These are phyloP conservation scores for Tulasnella sp. DNA, from an alignment of 768 basidiomycete genomes.

Conservation along the genomic window DNA sequence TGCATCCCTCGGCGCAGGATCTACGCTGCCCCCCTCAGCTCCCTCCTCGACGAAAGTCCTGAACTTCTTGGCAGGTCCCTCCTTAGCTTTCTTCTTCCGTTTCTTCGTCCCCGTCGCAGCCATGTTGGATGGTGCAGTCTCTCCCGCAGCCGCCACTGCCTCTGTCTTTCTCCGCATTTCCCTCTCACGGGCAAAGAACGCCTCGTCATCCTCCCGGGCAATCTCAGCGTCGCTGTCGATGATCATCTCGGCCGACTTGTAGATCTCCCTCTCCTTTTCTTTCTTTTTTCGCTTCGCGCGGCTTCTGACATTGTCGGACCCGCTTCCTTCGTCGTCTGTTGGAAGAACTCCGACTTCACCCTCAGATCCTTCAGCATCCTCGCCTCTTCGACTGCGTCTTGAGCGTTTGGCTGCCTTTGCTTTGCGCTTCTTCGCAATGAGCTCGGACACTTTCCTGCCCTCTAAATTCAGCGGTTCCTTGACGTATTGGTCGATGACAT, in stretches of 20 bases:
- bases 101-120: slow-evolving; percentile 41
- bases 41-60: neutral
- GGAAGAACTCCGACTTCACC: slow-evolving; percentile 28
- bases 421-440: slow-evolving; percentile 54
- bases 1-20: neutral
- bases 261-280: slow-evolving; percentile 56
- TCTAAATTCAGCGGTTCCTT: slow-evolving; percentile 67
- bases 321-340: slow-evolving; percentile 25
- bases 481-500: slow-evolving; percentile 76
- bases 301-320: slow-evolving; percentile 19
- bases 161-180: slow-evolving; percentile 36
- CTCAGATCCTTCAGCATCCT: slow-evolving; percentile 26
- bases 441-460: slow-evolving; percentile 59
- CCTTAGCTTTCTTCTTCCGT: slow-evolving; percentile 32
- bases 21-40: neutral
- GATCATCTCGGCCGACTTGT: slow-evolving; percentile 86
- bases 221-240: slow-evolving; percentile 82
- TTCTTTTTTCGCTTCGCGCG: slow-evolving; percentile 32
- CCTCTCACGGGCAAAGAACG: slow-evolving; percentile 70
- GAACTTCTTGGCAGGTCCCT: slow-evolving; percentile 5
- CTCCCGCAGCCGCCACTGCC: slow-evolving; percentile 31
- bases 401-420: slow-evolving; percentile 40
- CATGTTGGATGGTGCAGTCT: slow-evolving; percentile 33
- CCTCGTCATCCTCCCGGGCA: slow-evolving; percentile 70
- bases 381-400: neutral